A percentile compares a stretch with the other conserved stretches of the same genome.
phyloP scores from a whole-genome alignment of 2,329 filamentous ascomycete species.

The Neocatenulostroma microsporum region DNA sequence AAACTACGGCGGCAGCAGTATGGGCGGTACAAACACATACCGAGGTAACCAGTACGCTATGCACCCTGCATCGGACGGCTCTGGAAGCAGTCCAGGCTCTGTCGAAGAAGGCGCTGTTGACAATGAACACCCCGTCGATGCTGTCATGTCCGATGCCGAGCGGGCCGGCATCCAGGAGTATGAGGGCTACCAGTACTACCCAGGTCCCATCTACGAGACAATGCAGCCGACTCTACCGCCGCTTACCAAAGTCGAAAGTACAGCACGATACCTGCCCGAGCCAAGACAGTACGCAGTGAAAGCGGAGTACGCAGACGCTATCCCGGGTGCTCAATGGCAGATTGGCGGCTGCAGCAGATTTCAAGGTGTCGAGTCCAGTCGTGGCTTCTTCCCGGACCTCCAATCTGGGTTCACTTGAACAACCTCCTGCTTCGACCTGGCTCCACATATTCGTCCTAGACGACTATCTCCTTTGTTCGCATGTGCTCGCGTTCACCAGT shows the following conservation, averaged over 20 bases:
- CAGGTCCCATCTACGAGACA: slow-evolving; percentile 37
- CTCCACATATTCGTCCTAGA: no score
- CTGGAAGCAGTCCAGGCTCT: slow-evolving; percentile 37
- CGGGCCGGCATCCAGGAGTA: slow-evolving; percentile 35
- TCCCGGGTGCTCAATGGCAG: slow-evolving; percentile 29
- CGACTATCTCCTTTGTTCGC: no score
- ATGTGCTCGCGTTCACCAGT: no score
- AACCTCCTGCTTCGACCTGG: no score
- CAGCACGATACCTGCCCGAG: slow-evolving; percentile 23
- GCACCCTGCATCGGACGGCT: slow-evolving; percentile 26
- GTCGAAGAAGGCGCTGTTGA: slow-evolving; percentile 26
- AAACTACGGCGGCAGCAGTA: slow-evolving; percentile 12
- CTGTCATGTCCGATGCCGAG: slow-evolving; percentile 35
- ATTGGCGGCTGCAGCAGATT: slow-evolving; percentile 36
- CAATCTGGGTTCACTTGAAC: background rate
- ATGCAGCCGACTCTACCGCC: slow-evolving; percentile 23
- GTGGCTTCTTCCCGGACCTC: slow-evolving; percentile 41
- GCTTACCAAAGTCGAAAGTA: slow-evolving; percentile 25
- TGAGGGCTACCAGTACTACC: slow-evolving; percentile 42
- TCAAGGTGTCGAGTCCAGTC: slow-evolving; percentile 40
- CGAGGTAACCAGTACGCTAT: slow-evolving; percentile 21
- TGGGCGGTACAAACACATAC: slow-evolving; percentile 11
- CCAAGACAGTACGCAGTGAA: slow-evolving; percentile 33
- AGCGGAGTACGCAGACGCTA: slow-evolving; percentile 34
- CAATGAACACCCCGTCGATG: slow-evolving; percentile 28